phyloP scores from a whole-genome alignment of 2,329 filamentous ascomycete genomes.

The Dactylellina parvicollis region DNA sequence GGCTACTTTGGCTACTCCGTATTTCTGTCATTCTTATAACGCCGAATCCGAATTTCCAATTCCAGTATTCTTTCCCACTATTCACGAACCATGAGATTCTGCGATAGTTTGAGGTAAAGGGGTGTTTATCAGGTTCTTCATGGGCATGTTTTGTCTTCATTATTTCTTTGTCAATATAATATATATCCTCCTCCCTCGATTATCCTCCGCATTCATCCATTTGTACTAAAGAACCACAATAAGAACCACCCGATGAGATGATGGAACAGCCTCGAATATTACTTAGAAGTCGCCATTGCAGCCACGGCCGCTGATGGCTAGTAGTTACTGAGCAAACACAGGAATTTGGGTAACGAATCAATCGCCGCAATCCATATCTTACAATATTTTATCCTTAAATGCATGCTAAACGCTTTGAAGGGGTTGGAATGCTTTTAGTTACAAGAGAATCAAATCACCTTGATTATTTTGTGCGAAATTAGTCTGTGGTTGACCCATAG shows the following conservation, averaged over 20 bases:
- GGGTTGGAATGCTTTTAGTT: not conserved
- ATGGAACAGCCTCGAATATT: slow-evolving; percentile 32
- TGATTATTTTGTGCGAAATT: slow-evolving; percentile 50
- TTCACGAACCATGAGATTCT: slow-evolving; percentile 46
- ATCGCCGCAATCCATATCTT: slow-evolving; percentile 36
- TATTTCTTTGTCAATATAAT: slow-evolving; percentile 52
- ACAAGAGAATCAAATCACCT: slow-evolving; percentile 49
- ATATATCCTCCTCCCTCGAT: slow-evolving; percentile 38
- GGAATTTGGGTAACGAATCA: too few species aligned
- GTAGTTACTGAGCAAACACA: too few species aligned
- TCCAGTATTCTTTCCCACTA: slow-evolving; percentile 36
- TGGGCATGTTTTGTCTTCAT: slow-evolving; percentile 53
- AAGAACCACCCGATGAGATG: slow-evolving; percentile 24
- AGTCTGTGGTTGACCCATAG: slow-evolving; percentile 33
- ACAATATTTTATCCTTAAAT: slow-evolving; percentile 19
- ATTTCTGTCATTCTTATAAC: slow-evolving; percentile 25
- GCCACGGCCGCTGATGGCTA: too few species aligned
- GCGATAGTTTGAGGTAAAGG: slow-evolving; percentile 44
- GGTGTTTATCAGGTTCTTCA: slow-evolving; percentile 54
- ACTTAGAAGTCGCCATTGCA: not conserved
- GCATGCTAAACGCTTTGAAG: slow-evolving; percentile 5
- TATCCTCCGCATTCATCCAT: slow-evolving; percentile 37
- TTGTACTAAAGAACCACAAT: slow-evolving; percentile 51
- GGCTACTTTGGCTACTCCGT: slow-evolving; percentile 56
- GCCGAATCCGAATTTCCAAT: slow-evolving; percentile 46